A percentile compares a stretch with the other conserved stretches of the same genome.
Evolutionary conservation across 306 rosid species (phyloP).

Genomic region (Quillaja saponaria): DNA sequence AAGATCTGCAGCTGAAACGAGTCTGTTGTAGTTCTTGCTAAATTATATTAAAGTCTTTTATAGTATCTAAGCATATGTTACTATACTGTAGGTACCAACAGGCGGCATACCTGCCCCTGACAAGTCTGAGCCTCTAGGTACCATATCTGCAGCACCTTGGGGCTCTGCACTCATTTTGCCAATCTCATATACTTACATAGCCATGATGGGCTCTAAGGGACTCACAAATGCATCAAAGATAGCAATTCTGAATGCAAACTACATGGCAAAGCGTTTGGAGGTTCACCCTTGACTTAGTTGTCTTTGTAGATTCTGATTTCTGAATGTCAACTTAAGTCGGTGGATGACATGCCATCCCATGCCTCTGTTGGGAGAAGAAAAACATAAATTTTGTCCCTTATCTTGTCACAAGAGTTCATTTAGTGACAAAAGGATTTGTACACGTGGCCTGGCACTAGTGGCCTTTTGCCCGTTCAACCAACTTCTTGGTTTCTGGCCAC

Average conservation of each 20-base stretch:
- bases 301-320: background rate
- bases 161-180: slow-evolving; percentile 99
- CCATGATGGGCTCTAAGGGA: slow-evolving; percentile 99
- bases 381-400: too few relatives aligned
- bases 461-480: background rate
- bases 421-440: too few relatives aligned
- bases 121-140: slow-evolving; percentile 79
- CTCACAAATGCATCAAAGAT: slow-evolving; percentile 94
- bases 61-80: slow-evolving; percentile 13
- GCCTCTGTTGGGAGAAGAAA: too few relatives aligned
- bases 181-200: slow-evolving; percentile 91
- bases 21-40: slow-evolving; percentile 15
- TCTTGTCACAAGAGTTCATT: too few relatives aligned
- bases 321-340: too few relatives aligned
- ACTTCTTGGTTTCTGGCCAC: background rate
- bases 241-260: slow-evolving; percentile 95
- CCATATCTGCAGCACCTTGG: slow-evolving; percentile 99
- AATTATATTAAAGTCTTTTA: slow-evolving; percentile 12
- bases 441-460: background rate
- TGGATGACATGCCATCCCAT: too few relatives aligned
- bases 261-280: slow-evolving; percentile 98
- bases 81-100: slow-evolving; percentile 63
- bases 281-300: slow-evolving; percentile 36
- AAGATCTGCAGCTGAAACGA: background rate
- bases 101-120: slow-evolving; percentile 94